A percentile compares a stretch with the other conserved stretches of the same genome.
These are phyloP conservation scores for Acrocalymma vagum DNA, from an alignment of 2,329 filamentous ascomycete species.

Conservation along the genomic window DNA sequence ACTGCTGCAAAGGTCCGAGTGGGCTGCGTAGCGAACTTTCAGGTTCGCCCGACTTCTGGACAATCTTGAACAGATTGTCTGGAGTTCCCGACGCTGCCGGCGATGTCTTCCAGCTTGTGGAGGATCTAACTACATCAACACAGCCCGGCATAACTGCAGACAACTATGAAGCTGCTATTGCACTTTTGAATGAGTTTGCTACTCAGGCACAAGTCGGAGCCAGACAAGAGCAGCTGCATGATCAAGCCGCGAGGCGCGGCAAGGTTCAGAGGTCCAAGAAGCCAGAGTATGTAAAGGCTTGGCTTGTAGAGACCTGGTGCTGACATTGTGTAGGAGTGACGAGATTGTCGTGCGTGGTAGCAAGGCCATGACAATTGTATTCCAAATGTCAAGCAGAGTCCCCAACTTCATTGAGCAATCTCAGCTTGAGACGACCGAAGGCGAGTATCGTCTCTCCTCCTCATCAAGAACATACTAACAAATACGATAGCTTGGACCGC, in stretches of 20 bases:
- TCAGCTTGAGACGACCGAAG: conserved; percentile 86
- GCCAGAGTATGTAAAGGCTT: conserved; percentile 59
- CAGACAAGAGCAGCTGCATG: conserved; percentile 72
- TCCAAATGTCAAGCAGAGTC: conserved; percentile 81
- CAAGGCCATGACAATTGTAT: conserved; percentile 82
- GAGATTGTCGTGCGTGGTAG: conserved; percentile 79
- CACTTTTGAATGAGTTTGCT: conserved; percentile 88
- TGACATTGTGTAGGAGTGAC: conserved; percentile 63
- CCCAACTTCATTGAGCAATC: conserved; percentile 91
- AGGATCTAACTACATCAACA: conserved; percentile 74
- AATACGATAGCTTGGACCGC: conserved; percentile 81
- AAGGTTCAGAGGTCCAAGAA: conserved; percentile 63
- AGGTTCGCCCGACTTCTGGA: conserved; percentile 97
- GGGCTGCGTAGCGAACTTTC: conserved; percentile 90
- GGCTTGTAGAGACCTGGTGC: background rate
- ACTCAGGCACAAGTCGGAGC: conserved; percentile 79
- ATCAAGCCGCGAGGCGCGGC: conserved; percentile 59
- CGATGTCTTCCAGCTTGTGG: conserved; percentile 86
- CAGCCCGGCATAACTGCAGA: conserved; percentile 89
- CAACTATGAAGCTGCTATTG: conserved; percentile 90
- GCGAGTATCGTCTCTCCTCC: conserved; percentile 53
- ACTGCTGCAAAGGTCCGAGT: conserved; percentile 80
- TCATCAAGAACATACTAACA: conserved; percentile 12
- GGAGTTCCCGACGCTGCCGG: conserved; percentile 74
- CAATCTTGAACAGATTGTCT: conserved; percentile 80